These are phyloP conservation scores for Colletotrichum sp. DNA, from an alignment of 2,329 filamentous ascomycete genomes.

Conservation along the genomic window DNA sequence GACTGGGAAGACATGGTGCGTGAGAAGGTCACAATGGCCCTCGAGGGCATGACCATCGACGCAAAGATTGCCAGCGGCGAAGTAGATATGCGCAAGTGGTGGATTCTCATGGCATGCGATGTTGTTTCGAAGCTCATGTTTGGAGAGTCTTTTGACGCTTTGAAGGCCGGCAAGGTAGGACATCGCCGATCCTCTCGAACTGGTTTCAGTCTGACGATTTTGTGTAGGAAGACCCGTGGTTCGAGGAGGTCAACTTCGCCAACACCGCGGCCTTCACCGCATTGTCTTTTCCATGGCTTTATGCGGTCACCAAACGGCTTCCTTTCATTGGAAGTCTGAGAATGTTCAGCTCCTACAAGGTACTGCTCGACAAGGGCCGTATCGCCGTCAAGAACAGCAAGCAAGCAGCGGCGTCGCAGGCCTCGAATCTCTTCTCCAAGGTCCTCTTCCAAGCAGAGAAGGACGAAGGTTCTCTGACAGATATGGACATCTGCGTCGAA, in stretches of 20 bases:
- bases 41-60: conserved; percentile 50
- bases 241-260: background rate
- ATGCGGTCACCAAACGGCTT: background rate
- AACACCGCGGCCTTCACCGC: background rate
- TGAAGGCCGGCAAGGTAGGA: conserved; percentile 53
- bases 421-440: background rate
- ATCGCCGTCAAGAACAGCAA: background rate
- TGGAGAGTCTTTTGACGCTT: conserved; percentile 57
- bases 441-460: background rate
- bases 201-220: background rate
- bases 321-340: background rate
- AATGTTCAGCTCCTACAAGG: background rate
- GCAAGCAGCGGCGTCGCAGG: background rate
- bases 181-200: background rate
- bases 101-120: conserved; percentile 58
- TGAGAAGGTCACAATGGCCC: conserved; percentile 39
- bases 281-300: background rate
- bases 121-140: conserved; percentile 58
- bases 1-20: conserved; percentile 36
- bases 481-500: conserved; percentile 41
- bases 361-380: background rate
- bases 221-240: background rate
- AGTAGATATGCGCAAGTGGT: conserved; percentile 58
- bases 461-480: background rate
- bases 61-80: conserved; percentile 33